phyloP scores from a whole-genome alignment of 257 asterid genomes.

The Petunia axillaris region DNA sequence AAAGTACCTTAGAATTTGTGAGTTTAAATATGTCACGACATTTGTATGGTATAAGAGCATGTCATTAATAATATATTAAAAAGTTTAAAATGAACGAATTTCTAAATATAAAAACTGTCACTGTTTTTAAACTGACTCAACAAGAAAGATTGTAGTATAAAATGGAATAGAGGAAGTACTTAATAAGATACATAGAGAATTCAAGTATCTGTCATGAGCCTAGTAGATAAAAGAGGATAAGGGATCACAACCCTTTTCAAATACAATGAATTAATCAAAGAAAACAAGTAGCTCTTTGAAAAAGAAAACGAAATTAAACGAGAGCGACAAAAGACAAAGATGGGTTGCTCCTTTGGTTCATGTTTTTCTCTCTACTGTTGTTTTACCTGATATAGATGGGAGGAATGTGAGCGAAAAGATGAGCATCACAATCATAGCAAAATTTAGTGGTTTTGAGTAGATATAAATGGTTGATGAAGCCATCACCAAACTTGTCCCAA shows the following conservation, averaged over 20 bases:
- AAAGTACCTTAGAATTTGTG: no score
- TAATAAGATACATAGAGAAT: background rate
- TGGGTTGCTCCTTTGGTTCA: background rate
- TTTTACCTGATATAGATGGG: slow-evolving; percentile 53
- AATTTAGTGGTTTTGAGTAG: slow-evolving; percentile 31
- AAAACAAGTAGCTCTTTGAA: background rate
- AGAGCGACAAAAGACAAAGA: background rate
- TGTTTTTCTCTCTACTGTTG: background rate
- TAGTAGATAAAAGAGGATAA: background rate
- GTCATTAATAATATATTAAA: no score
- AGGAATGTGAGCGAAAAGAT: slow-evolving; percentile 44
- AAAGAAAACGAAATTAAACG: background rate
- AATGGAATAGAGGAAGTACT: no score
- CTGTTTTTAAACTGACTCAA: no score
- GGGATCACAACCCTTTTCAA: background rate
- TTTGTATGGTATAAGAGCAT: no score
- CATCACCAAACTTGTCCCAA: slow-evolving; percentile 11
- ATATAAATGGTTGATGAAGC: slow-evolving; percentile 14
- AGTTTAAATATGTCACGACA: no score
- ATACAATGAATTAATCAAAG: background rate
- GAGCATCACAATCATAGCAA: slow-evolving; percentile 41
- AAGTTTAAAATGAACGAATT: no score
- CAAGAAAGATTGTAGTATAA: no score
- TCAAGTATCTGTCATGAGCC: background rate
- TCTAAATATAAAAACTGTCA: no score